Evolutionary conservation across 805 yeast genomes (phyloP), one percentile per base, ranked within the genome.

Genomic region (Pichia cephalocereana): DNA sequence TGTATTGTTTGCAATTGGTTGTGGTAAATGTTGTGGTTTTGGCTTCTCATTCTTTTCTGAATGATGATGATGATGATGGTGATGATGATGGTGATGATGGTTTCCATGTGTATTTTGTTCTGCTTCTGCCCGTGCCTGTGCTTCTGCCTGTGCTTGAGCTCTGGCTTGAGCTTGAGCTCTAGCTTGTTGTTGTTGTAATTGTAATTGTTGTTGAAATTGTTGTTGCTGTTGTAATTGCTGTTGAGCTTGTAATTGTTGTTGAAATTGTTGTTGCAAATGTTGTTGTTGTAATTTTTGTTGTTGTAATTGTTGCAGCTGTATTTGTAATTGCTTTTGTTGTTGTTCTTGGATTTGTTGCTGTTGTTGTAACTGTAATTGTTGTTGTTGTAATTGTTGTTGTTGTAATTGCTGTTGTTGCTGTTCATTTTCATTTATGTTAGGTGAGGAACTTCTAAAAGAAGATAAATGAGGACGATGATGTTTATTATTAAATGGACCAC

Each of bases 391-490:
- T 19, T 51, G 48, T 26, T 51, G 50, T 17, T 34, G 40, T 27
- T 28, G 28, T 3, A 47, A 34, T 18, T 46, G 46, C 8, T 45
- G 46, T 23, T 46, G 44, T 27, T 23, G 40, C 14, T 18, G 26
- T 23, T 41, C 40, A 38, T 40, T 38, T 3, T 40, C 26, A 23
- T 36, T 31, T 38, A 40, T 8, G 26, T 42, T 19, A 38, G 46
- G 14, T 27, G 41, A 46, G 17, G 46, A 40, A n/a, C 42, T 41
- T 34, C 27, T 46, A 27, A 46, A 52, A 12, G 52, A 46, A 3
- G 53, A 46, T 30, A 49, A 45, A 37, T 41, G 45, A 41, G 39
- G 45, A 34, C 52, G 53, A 34, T 46, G 48, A 27, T 48, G 47
- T n/a, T 52, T 51, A 7, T 43, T 45, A 41, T 6, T 41, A 17